phyloP scores from a whole-genome alignment of 768 basidiomycete species.

The Boletales sp. region DNA sequence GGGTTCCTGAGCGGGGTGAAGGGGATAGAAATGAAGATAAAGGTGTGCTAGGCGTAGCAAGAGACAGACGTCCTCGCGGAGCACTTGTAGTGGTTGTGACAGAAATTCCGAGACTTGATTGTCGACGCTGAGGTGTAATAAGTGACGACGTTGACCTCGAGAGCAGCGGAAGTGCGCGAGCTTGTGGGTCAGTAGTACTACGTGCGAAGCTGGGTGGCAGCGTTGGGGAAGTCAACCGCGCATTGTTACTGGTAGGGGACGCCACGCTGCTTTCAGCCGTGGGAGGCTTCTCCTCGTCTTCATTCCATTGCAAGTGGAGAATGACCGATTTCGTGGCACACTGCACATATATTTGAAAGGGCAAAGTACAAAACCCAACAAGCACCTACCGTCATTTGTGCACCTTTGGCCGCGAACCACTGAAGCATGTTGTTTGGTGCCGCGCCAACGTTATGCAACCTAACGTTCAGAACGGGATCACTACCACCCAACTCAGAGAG shows the following conservation, averaged over 20 bases:
- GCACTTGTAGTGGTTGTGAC: conserved; percentile 30
- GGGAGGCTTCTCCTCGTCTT: conserved; percentile 41
- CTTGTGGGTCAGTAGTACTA: conserved; percentile 28
- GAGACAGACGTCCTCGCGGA: conserved; percentile 45
- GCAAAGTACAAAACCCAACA: not conserved
- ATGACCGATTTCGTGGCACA: conserved; percentile 88
- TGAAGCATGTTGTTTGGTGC: conserved; percentile 89
- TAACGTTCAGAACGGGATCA: conserved; percentile 63
- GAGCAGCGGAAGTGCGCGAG: conserved; percentile 49
- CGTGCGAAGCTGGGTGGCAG: conserved; percentile 22
- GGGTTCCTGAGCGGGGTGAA: conserved; percentile 32
- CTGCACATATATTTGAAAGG: conserved; percentile 34
- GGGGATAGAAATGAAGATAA: conserved; percentile 30
- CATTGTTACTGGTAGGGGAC: conserved; percentile 24
- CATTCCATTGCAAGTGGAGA: conserved; percentile 83
- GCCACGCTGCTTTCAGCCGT: conserved; percentile 12
- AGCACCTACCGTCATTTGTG: conserved; percentile 77
- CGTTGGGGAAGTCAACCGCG: conserved; percentile 25
- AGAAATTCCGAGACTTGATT: conserved; percentile 31
- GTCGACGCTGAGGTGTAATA: conserved; percentile 39
- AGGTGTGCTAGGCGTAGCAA: conserved; percentile 39
- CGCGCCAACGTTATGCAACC: conserved; percentile 71
- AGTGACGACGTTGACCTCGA: conserved; percentile 51
- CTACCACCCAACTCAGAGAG: conserved; percentile 69
- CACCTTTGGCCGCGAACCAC: conserved; percentile 91